Evolutionary conservation across 192 early-diverging fungal species (phyloP).

Genomic region (Coemansia sp.): DNA sequence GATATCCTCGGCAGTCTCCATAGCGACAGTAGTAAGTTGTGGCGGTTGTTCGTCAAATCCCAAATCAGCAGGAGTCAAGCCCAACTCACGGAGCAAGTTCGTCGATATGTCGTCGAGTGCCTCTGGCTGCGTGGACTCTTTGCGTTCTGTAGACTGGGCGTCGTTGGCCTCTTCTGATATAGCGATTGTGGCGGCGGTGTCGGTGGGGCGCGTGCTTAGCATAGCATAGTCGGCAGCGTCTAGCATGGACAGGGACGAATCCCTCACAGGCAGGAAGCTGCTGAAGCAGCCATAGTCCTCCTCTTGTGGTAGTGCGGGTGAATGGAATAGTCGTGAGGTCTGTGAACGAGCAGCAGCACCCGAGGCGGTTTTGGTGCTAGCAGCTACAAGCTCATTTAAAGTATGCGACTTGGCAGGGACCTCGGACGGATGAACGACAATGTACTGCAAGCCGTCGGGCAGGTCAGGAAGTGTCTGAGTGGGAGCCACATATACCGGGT

Average conservation of each 20-base stretch:
- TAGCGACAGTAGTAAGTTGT: neutral
- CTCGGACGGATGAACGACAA: constrained; percentile 42
- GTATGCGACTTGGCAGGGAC: constrained; percentile 11
- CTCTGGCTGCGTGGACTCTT: neutral
- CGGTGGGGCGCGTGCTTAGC: neutral
- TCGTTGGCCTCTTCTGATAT: neutral
- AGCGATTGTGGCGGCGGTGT: neutral
- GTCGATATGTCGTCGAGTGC: constrained; percentile 17
- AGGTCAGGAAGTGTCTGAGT: constrained; percentile 38
- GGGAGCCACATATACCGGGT: constrained; percentile 36
- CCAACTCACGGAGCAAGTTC: constrained; percentile 18
- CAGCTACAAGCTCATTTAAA: constrained; percentile 26
- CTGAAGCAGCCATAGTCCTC: constrained; percentile 37
- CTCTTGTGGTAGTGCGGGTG: constrained; percentile 15
- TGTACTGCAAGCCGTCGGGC: constrained; percentile 49
- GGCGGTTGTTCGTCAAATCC: constrained; percentile 7
- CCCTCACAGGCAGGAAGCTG: constrained; percentile 42
- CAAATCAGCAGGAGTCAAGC: constrained; percentile 18
- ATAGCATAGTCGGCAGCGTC: neutral
- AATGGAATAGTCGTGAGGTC: neutral
- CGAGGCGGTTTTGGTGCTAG: neutral
- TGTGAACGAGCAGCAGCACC: neutral
- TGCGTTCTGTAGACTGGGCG: neutral
- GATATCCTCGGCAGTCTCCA: constrained; percentile 36
- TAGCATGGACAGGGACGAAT: constrained; percentile 33